A percentile compares a stretch with the other conserved stretches of the same genome.
Conservation (phyloP, 305 asterid genomes). For the Striga hermonthica region DNA sequence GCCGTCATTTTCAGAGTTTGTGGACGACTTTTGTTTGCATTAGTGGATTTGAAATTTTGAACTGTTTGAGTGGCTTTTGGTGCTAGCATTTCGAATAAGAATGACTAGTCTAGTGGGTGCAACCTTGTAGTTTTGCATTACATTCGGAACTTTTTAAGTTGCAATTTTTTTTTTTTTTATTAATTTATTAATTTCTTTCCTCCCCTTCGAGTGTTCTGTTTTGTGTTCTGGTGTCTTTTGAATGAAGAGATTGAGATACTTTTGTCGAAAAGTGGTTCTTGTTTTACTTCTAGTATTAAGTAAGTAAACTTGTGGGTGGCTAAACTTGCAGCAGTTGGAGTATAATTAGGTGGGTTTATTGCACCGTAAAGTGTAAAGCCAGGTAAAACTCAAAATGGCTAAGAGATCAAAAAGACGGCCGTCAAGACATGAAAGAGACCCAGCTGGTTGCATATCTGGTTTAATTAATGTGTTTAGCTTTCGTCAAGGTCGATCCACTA, state of each 20-base stretch:
- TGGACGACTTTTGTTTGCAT: too few species aligned
- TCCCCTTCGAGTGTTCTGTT: background rate
- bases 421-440: conserved; percentile 56
- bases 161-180: background rate
- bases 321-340: conserved; percentile 33
- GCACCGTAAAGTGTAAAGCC: conserved; percentile 26
- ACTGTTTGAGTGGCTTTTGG: background rate
- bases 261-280: conserved; percentile 5
- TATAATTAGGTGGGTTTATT: conserved; percentile 31
- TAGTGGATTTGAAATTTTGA: background rate
- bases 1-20: too few species aligned
- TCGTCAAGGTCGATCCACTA: conserved; percentile 71
- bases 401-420: conserved; percentile 64
- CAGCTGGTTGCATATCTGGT: conserved; percentile 78
- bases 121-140: background rate
- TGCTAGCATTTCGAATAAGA: background rate
- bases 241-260: conserved; percentile 13
- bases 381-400: conserved; percentile 47
- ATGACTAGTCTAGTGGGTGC: background rate
- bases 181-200: too few species aligned
- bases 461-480: conserved; percentile 75
- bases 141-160: background rate
- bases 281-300: conserved; percentile 4
- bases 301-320: conserved; percentile 19
- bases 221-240: background rate